A percentile compares a stretch with the other conserved stretches of the same genome.
Evolutionary conservation across 2,329 filamentous ascomycete genomes (phyloP).

Genomic region (Xenoacremonium recifei): DNA sequence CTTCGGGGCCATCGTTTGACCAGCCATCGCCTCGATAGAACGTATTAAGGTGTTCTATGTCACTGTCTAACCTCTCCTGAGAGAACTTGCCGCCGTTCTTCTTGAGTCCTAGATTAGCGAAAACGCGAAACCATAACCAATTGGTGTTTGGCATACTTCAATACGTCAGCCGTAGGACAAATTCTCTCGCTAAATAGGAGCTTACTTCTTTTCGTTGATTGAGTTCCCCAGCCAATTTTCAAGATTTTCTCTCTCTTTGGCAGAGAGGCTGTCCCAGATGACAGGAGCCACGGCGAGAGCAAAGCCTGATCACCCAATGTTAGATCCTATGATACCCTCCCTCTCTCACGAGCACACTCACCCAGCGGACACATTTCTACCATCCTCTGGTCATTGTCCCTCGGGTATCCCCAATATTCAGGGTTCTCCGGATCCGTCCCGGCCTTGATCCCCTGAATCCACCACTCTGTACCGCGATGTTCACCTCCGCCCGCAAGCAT

Average conservation of each 20-base stretch:
- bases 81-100: conserved; percentile 73
- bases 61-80: conserved; percentile 66
- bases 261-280: too few relatives aligned
- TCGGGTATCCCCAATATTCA: conserved; percentile 75
- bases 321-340: too few relatives aligned
- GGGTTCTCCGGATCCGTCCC: too few relatives aligned
- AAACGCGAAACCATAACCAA: conserved; percentile 82
- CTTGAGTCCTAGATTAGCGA: conserved; percentile 75
- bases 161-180: too few relatives aligned
- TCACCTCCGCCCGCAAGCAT: conserved; percentile 66
- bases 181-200: too few relatives aligned
- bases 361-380: conserved; percentile 80
- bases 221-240: too few relatives aligned
- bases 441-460: conserved; percentile 67
- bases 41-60: conserved; percentile 75
- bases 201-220: too few relatives aligned
- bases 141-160: too few relatives aligned
- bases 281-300: too few relatives aligned
- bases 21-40: conserved; percentile 82
- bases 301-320: too few relatives aligned
- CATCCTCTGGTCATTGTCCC: conserved; percentile 79
- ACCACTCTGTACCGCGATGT: conserved; percentile 60
- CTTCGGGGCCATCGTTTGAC: conserved; percentile 78
- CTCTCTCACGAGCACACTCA: too few relatives aligned
- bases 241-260: too few relatives aligned